Conservation (phyloP, 371 early-diverging fungal genomes). For the Mucor plumbeus region DNA sequence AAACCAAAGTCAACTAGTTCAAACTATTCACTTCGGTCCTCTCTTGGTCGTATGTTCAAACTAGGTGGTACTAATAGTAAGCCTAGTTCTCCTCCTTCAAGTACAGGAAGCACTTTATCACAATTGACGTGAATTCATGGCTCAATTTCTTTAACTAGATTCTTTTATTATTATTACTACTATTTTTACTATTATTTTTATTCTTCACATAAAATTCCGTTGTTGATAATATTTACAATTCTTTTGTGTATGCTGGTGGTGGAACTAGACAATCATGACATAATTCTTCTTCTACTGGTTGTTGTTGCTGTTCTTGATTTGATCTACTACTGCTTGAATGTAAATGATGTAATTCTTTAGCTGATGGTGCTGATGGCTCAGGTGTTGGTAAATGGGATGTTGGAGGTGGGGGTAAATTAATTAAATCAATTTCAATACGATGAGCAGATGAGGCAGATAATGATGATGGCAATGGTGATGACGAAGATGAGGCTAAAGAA, state of each 20-base stretch:
- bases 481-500: neutral
- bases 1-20: slow-evolving; percentile 45
- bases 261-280: slow-evolving; percentile 27
- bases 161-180: slow-evolving; percentile 13
- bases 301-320: neutral
- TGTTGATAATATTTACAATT: neutral
- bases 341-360: slow-evolving; percentile 16
- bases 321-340: neutral
- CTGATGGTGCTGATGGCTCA: slow-evolving; percentile 33
- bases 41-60: slow-evolving; percentile 48
- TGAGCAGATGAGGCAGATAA: neutral
- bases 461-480: neutral
- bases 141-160: neutral
- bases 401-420: slow-evolving; percentile 7
- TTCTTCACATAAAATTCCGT: neutral
- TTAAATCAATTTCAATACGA: neutral
- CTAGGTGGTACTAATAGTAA: slow-evolving; percentile 30
- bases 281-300: neutral
- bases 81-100: slow-evolving; percentile 14
- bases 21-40: slow-evolving; percentile 41
- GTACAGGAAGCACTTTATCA: slow-evolving; percentile 16
- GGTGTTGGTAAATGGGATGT: slow-evolving; percentile 10
- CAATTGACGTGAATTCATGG: slow-evolving; percentile 33
- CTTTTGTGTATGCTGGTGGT: slow-evolving; percentile 26
- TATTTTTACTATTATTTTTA: slow-evolving; percentile 17